Conservation (phyloP, 176 grass and related monocot genomes). For the Aegilops tauschii region DNA sequence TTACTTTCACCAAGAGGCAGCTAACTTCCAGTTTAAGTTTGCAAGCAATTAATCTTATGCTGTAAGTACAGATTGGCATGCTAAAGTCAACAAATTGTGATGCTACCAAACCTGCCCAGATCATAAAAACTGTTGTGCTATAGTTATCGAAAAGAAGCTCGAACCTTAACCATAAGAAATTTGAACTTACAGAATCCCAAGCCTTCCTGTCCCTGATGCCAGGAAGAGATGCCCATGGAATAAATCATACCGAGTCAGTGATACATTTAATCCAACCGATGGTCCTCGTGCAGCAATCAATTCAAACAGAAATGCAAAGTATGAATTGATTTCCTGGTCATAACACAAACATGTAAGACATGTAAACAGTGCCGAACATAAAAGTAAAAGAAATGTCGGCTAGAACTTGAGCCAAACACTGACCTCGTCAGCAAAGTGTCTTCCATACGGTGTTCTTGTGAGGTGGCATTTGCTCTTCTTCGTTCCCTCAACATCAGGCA, state of each 20-base stretch:
- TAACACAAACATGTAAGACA: conserved; percentile 14
- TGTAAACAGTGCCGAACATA: background rate
- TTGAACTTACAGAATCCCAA: conserved; percentile 81
- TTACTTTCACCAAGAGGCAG: background rate
- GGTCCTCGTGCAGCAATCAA: conserved; percentile 63
- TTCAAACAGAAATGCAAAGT: conserved; percentile 86
- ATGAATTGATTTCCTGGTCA: conserved; percentile 80
- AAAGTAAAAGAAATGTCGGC: background rate
- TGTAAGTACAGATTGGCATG: background rate
- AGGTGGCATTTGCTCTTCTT: conserved; percentile 75
- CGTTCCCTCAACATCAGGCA: conserved; percentile 68
- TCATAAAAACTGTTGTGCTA: background rate
- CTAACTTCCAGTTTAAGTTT: background rate
- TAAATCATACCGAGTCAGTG: conserved; percentile 71
- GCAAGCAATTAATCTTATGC: background rate
- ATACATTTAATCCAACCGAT: conserved; percentile 72
- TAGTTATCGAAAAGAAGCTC: background rate
- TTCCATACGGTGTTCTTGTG: conserved; percentile 74
- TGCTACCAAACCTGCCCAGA: background rate
- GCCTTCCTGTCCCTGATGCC: conserved; percentile 60
- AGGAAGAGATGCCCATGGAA: conserved; percentile 95
- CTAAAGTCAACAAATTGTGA: background rate
- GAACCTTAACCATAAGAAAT: background rate
- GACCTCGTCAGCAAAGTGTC: conserved; percentile 62
- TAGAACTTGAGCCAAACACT: background rate